Percentiles rank a stretch among this genome's conserved stretches.
These are phyloP conservation scores for Mycena citricolor DNA, from an alignment of 1,284 basidiomycete genomes.

Conservation along the genomic window DNA sequence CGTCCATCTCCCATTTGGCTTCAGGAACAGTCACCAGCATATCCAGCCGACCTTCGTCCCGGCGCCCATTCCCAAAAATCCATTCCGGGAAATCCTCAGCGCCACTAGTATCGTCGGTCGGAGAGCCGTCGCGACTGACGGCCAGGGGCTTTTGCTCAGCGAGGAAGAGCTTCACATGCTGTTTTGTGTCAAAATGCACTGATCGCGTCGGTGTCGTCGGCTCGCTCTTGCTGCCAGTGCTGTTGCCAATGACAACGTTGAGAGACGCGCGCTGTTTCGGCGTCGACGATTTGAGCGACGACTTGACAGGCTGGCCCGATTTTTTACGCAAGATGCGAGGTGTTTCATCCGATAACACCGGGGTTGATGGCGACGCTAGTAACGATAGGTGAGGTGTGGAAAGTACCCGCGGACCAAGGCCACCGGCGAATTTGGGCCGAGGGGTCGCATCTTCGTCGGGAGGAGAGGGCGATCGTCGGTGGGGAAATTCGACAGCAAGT, in stretches of 20 bases:
- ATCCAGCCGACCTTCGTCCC: constrained; percentile 41
- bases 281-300: constrained; percentile 79
- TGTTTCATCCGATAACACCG: constrained; percentile 22
- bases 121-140: constrained; percentile 88
- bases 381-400: constrained; percentile 35
- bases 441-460: constrained; percentile 28
- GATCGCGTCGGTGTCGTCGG: constrained; percentile 53
- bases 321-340: constrained; percentile 74
- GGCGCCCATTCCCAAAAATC: constrained; percentile 50
- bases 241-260: constrained; percentile 45
- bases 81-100: constrained; percentile 70
- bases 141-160: constrained; percentile 93
- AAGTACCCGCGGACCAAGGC: constrained; percentile 35
- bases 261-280: constrained; percentile 46
- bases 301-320: constrained; percentile 89
- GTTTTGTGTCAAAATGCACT: constrained; percentile 94
- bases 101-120: constrained; percentile 78
- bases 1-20: constrained; percentile 37
- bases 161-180: constrained; percentile 91
- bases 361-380: constrained; percentile 24
- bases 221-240: constrained; percentile 50
- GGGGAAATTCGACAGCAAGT: constrained; percentile 37
- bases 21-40: constrained; percentile 62
- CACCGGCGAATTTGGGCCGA: constrained; percentile 29
- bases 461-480: constrained; percentile 29